Base-by-base conservation (phyloP, 345 rosid species). In the Bruguiera gymnorhiza region DNA sequence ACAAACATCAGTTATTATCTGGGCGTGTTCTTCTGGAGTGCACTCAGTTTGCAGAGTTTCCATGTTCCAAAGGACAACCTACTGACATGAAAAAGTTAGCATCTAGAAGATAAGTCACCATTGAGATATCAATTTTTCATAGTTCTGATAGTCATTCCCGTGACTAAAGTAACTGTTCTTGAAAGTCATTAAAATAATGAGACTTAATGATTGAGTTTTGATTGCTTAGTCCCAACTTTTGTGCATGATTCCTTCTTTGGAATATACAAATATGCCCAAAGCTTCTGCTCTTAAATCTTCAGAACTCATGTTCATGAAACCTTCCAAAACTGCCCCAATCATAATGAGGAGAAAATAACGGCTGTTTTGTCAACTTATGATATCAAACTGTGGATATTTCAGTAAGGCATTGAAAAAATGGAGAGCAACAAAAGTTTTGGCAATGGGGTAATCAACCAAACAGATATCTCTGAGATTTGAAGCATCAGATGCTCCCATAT, bases 21-120 rank as follows among this genome's bases (percentile, higher is more conserved):
- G 82, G 73, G 67, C 68, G 76, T 95, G 99, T 23, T 95, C 97
- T 36, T 90, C 97, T 0, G 75, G 78, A 43, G 84, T 78, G 84
- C 83, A 69, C 65, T 92, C 96, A 67, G 90, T 86, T 69, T 85
- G 83, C 72, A 85, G 80, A 63, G 88, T 92, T 69, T 92, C 98
- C 91, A 86, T 85, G 84, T 92, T 88, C 94, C 96, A 90, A 76
- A 95, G 65, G 78, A 88, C 86, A 73, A 87, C 97, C 99, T 95
- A 84, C 79, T 65, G 78, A 86, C 84, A 77, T 54, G 57, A 83
- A 75, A 83, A 68, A 60, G 75, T 63, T 75, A 75, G 74, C 80
- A 85, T 84, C 78, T 66, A 70, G 73, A 82, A 71, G 27, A 77
- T 72, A 48, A 80, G 81, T 65, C 48, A 30, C 61, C 26, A 55